Percentiles rank a stretch among this genome's conserved stretches.
phyloP scores from a whole-genome alignment of 495 filamentous ascomycete genomes.

The Aspergillus sclerotiicarbonarius region DNA sequence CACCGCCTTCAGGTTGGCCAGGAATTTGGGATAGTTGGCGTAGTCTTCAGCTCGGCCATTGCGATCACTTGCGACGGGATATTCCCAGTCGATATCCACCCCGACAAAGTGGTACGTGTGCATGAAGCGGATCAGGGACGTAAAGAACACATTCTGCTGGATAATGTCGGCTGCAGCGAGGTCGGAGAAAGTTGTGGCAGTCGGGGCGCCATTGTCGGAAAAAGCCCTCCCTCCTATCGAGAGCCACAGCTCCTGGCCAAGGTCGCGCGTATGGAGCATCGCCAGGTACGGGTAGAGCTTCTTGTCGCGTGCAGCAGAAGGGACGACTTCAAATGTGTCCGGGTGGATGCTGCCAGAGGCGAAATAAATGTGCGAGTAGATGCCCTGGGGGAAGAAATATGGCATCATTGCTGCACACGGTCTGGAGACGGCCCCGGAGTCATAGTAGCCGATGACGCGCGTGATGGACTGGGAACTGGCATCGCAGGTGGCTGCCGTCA shows the following conservation, averaged over 20 bases:
- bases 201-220: constrained; percentile 25
- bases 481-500: constrained; percentile 7
- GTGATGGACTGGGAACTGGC: not conserved
- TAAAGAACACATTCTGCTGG: constrained; percentile 42
- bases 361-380: constrained; percentile 6
- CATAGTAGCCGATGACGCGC: constrained; percentile 12
- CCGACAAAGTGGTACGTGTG: constrained; percentile 51
- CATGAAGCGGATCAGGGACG: constrained; percentile 40
- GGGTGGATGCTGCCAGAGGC: constrained; percentile 36
- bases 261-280: constrained; percentile 28
- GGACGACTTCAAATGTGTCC: constrained; percentile 26
- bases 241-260: constrained; percentile 36
- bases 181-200: constrained; percentile 26
- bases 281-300: constrained; percentile 31
- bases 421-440: not conserved
- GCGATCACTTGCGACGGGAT: constrained; percentile 41
- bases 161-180: constrained; percentile 26
- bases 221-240: constrained; percentile 46
- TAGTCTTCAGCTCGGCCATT: constrained; percentile 38
- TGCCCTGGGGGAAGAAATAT: constrained; percentile 2
- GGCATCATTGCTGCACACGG: not conserved
- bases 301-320: constrained; percentile 17
- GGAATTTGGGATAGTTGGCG: constrained; percentile 39
- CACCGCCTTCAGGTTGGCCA: constrained; percentile 38
- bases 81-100: constrained; percentile 61